These are phyloP conservation scores for Ampelomyces quisqualis DNA, from an alignment of 2,329 filamentous ascomycete species.

Conservation along the genomic window DNA sequence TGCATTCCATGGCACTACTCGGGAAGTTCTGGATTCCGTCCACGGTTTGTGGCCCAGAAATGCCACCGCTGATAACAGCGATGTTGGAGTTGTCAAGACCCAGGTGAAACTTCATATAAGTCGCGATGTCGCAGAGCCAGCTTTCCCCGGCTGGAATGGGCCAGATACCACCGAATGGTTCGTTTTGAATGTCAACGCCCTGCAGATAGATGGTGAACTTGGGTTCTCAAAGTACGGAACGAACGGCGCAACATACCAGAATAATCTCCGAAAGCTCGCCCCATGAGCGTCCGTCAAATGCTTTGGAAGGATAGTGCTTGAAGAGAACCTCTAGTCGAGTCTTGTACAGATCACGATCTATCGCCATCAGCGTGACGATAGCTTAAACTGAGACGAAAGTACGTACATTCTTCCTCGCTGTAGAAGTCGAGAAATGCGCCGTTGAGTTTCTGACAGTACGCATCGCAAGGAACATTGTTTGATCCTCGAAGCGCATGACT, in stretches of 20 bases:
- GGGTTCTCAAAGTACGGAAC: not conserved
- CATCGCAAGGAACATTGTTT: slow-evolving; percentile 38
- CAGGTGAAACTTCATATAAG: slow-evolving; percentile 32
- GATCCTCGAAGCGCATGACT: slow-evolving; percentile 35
- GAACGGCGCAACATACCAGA: slow-evolving; percentile 19
- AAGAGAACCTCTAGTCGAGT: slow-evolving; percentile 38
- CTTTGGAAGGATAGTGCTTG: slow-evolving; percentile 38
- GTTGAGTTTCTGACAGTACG: slow-evolving; percentile 35
- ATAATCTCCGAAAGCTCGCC: slow-evolving; percentile 34
- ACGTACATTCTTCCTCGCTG: slow-evolving; percentile 31
- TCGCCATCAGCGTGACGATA: not conserved
- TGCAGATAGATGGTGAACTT: slow-evolving; percentile 10
- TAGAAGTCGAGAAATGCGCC: slow-evolving; percentile 42
- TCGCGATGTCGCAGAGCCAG: slow-evolving; percentile 41
- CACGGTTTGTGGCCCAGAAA: slow-evolving; percentile 32
- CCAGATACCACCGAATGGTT: slow-evolving; percentile 39
- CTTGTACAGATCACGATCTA: slow-evolving; percentile 34
- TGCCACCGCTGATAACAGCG: slow-evolving; percentile 40
- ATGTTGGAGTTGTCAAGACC: slow-evolving; percentile 32
- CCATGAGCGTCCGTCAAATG: slow-evolving; percentile 38
- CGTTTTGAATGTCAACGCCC: slow-evolving; percentile 41
- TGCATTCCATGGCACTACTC: slow-evolving; percentile 34
- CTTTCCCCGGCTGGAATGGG: slow-evolving; percentile 38
- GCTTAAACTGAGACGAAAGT: not conserved
- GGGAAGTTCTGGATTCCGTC: slow-evolving; percentile 36